Evolutionary conservation across 2,329 filamentous ascomycete species (phyloP).

Genomic region (Metarhizium rileyi): DNA sequence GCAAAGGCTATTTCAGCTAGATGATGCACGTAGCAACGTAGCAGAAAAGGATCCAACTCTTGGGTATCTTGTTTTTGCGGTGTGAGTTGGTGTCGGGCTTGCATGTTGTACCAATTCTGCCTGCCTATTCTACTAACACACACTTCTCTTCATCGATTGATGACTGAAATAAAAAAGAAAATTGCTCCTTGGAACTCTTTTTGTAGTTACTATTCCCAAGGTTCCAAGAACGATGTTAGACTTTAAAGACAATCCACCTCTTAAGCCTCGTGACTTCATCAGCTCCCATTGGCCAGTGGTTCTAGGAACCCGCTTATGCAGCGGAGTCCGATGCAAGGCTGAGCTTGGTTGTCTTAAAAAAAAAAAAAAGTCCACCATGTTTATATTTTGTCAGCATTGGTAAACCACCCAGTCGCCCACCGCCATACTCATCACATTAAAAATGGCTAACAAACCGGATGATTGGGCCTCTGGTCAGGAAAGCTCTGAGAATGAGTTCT

Average conservation of each 20-base stretch:
- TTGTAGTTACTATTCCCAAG: too few relatives aligned
- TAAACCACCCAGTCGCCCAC: background rate
- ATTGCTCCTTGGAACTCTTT: too few relatives aligned
- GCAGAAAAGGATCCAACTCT: background rate
- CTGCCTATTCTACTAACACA: background rate
- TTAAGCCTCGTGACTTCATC: background rate
- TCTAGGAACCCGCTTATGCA: background rate
- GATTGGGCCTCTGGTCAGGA: slow-evolving; percentile 18
- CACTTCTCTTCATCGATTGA: background rate
- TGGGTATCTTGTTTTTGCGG: background rate
- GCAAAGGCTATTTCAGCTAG: slow-evolving; percentile 9
- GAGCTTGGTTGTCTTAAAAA: slow-evolving; percentile 20
- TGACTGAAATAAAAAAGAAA: background rate
- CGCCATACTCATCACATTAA: slow-evolving; percentile 3
- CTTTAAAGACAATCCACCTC: background rate
- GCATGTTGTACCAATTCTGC: background rate
- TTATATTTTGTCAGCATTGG: slow-evolving; percentile 12
- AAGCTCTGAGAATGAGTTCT: slow-evolving; percentile 19
- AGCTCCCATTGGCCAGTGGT: background rate
- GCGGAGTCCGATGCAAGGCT: slow-evolving; percentile 18
- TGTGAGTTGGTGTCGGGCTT: background rate
- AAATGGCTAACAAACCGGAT: slow-evolving; percentile 23
- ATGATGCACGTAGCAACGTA: background rate
- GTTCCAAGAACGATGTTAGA: background rate
- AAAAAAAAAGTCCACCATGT: slow-evolving; percentile 23